phyloP scores from a whole-genome alignment of 805 yeast genomes.

The Saccharomycopsis javanensis region DNA sequence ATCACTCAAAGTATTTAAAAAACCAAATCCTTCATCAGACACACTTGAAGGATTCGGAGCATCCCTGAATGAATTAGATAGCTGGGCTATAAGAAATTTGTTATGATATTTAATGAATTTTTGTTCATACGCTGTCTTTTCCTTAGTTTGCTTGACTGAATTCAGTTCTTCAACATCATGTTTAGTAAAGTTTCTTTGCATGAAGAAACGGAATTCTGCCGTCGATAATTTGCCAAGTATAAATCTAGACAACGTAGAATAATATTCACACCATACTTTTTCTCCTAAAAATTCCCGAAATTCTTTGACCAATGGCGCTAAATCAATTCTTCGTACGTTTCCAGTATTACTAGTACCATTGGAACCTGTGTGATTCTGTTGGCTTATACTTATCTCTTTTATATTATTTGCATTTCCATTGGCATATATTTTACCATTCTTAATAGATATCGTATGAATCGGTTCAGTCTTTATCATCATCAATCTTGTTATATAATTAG shows the following conservation, averaged over 20 bases:
- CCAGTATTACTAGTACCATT: background rate
- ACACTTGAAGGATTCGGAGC: conserved; percentile 34
- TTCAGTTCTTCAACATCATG: conserved; percentile 2
- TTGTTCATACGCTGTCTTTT: conserved; percentile 21
- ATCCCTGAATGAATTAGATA: conserved; percentile 76
- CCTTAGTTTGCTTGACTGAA: background rate
- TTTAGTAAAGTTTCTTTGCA: conserved; percentile 3
- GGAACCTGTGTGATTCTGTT: background rate
- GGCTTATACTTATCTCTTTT: background rate
- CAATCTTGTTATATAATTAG: too few relatives aligned
- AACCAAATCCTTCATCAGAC: conserved; percentile 34
- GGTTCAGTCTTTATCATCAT: background rate
- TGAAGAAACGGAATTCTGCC: conserved; percentile 40
- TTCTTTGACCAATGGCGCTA: conserved; percentile 59
- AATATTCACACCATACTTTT: conserved; percentile 74
- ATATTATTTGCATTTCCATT: background rate
- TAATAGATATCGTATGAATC: background rate
- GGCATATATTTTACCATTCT: background rate
- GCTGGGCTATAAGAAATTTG: conserved; percentile 66
- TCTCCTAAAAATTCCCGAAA: conserved; percentile 66
- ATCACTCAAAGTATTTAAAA: conserved; percentile 33
- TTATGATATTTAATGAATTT: conserved; percentile 62
- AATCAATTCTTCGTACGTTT: conserved; percentile 37
- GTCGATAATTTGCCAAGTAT: conserved; percentile 73
- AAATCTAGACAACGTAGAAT: conserved; percentile 66